Base-by-base conservation (phyloP, 2,329 filamentous ascomycete species). In the Beauveria medogensis region DNA sequence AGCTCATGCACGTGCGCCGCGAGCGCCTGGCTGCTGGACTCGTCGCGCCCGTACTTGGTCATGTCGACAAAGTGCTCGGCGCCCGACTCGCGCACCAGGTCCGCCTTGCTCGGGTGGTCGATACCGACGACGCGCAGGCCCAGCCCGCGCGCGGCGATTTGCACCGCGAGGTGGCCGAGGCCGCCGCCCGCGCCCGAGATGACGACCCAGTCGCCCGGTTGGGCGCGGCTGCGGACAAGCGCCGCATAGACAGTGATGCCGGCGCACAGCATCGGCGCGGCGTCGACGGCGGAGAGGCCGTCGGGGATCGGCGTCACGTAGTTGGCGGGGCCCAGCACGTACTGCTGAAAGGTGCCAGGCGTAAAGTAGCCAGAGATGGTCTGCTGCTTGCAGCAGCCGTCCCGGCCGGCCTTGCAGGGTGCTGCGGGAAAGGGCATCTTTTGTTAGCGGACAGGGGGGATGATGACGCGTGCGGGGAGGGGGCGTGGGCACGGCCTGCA, bases 151-250 rank as follows among this genome's bases (percentile, higher is more conserved):
- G 57, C 88, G 40, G 88, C 89, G 72, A 92, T 92, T 75, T 93
- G 90, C 66, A 86, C 79, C 8, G 88, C 89, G 65, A 92, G 77
- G 37, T 69, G 68, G 37, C 89, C 89, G 40, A 92, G 79, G 62
- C 88, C 88, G 72, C 89, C 89, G 64, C 89, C 89, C 22, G 88
- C 89, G 69, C 89, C 89, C 59, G 89, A 86, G 65, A 92, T 85
- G 60, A 87, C 88, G 30, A 92, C 82, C 48, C 80, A 87, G 73
- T 91, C 83, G 7, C 89, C 89, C 0, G 87, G 82, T 43, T 80
- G 76, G 2, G 79, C 82, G 40, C 80, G 82, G 1, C 86, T 72
- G 90, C 87, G 76, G 75, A 91, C 91, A 63, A 91, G 71, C 24
- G 85, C 88, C 75, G 90, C 89, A 68, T 79, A 90, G 9, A 85